Evolutionary conservation across 495 filamentous ascomycete genomes (phyloP).

Genomic region (Aspergillus ostianus): DNA sequence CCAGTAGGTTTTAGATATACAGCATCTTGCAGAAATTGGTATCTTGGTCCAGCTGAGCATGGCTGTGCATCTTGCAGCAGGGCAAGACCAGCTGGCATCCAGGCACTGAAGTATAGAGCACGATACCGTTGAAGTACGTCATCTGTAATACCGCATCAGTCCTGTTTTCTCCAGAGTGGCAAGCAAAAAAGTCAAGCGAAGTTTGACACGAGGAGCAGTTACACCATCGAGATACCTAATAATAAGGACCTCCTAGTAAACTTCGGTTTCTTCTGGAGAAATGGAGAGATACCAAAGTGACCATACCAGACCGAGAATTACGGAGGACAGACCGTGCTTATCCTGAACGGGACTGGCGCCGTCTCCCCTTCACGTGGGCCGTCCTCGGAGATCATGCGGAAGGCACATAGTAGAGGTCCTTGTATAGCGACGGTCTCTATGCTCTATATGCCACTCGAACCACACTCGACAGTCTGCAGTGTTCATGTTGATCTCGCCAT

Average conservation of each 20-base stretch:
- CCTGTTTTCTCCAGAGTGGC: too few species aligned
- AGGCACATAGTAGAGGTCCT: neutral
- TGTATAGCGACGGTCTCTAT: too few species aligned
- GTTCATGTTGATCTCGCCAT: neutral
- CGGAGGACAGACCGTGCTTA: constrained; percentile 3
- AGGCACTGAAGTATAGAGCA: neutral
- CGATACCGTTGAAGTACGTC: neutral
- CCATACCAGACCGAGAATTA: neutral
- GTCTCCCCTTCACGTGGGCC: constrained; percentile 14
- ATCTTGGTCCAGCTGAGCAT: neutral
- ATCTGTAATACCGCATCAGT: too few species aligned
- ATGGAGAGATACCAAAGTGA: too few species aligned
- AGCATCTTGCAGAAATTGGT: neutral
- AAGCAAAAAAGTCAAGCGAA: too few species aligned
- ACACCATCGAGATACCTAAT: too few species aligned
- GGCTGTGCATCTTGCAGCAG: neutral
- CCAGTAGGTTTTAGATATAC: neutral
- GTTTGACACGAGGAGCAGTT: too few species aligned
- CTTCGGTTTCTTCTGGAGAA: too few species aligned
- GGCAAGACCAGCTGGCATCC: neutral
- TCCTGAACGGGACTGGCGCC: constrained; percentile 5
- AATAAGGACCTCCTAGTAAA: too few species aligned
- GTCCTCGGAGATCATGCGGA: constrained; percentile 13
- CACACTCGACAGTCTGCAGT: neutral
- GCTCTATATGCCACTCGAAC: neutral